Evolutionary conservation across 352 stramenopile genomes (phyloP), one percentile per base, ranked within the genome.

Genomic region (Phytophthora sansomeana): DNA sequence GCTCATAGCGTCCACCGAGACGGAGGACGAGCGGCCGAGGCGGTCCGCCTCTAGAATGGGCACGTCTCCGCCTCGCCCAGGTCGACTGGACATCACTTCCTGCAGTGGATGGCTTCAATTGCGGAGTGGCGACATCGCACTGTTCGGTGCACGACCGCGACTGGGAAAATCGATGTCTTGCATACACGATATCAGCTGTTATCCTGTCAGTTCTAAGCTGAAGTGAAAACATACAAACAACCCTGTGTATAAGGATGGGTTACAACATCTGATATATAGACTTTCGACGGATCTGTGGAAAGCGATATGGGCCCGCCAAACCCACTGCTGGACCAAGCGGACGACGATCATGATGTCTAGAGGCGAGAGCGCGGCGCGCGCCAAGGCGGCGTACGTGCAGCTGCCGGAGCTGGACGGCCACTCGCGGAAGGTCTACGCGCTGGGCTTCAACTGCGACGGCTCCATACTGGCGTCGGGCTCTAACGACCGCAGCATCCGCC

Each of bases 331-430:
- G 48, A 52, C 24, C 9, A 21, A 46, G 49, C 32, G 17, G 19
- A 43, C 48, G 29, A 35, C 19, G 19, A 67, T 49, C 36, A 58
- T 50, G 36, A 70, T 76, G 68, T 32, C 58, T 16, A 46, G 63
- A n/a, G 30, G 53, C 19, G 61, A 71, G 13, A 75, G 55, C 24
- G n/a, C 43, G 13, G 36, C 30, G 26, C 44, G 60, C 14, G 49
- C 46, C 28, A 75, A 55, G 32, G 54, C 67, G 54, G 52, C 67
- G 39, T 81, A 80, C 59, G 60, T 72, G 60, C 78, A 91, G 63
- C 75, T 93, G 41, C 80, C 84, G 8, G 87, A 96, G 74, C 76
- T 96, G 36, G 89, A 83, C 51, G 87, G 87, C 24, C 87, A 96
- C 73, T 90, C 84, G 33, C 77, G 83, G 43, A 87, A 90, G 52